Percentiles rank a stretch among this genome's conserved stretches.
These are phyloP conservation scores for Carex littledalei DNA, from an alignment of 176 grass and related monocot species.

Conservation along the genomic window DNA sequence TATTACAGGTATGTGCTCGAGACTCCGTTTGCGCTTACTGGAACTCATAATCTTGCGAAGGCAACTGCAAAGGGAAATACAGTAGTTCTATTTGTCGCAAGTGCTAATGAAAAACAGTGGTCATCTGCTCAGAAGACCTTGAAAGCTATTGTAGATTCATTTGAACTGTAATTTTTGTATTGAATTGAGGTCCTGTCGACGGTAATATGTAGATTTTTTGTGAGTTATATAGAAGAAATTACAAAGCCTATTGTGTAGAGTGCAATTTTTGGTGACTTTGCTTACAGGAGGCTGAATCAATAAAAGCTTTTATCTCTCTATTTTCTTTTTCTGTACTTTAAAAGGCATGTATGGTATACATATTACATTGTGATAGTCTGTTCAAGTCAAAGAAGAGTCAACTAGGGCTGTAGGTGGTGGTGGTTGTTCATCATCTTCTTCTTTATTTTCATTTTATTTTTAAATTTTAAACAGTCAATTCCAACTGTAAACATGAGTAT, in stretches of 20 bases:
- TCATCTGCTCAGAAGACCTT: slow-evolving; percentile 58
- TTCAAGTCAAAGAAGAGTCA: not conserved
- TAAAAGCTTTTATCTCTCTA: not conserved
- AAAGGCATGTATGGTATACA: not conserved
- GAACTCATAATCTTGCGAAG: slow-evolving; percentile 88
- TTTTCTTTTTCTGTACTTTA: not conserved
- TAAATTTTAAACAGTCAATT: too few species aligned
- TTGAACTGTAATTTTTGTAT: slow-evolving; percentile 43
- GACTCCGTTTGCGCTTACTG: slow-evolving; percentile 83
- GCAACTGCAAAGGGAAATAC: slow-evolving; percentile 94
- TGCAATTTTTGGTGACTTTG: not conserved
- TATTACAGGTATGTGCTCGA: slow-evolving; percentile 92
- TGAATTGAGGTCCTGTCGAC: not conserved
- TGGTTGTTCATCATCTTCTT: too few species aligned
- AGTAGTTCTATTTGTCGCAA: slow-evolving; percentile 88
- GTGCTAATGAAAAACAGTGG: slow-evolving; percentile 91
- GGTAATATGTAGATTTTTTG: slow-evolving; percentile 8
- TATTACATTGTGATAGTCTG: not conserved
- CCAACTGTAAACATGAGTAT: too few species aligned
- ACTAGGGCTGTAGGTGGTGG: too few species aligned
- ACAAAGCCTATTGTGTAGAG: slow-evolving; percentile 8
- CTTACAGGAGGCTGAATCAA: not conserved
- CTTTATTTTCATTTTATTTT: too few species aligned
- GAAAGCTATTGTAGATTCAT: slow-evolving; percentile 78
- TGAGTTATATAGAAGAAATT: slow-evolving; percentile 2